Evolutionary conservation across 192 early-diverging fungal species (phyloP).

Genomic region (Coemansia sp.): DNA sequence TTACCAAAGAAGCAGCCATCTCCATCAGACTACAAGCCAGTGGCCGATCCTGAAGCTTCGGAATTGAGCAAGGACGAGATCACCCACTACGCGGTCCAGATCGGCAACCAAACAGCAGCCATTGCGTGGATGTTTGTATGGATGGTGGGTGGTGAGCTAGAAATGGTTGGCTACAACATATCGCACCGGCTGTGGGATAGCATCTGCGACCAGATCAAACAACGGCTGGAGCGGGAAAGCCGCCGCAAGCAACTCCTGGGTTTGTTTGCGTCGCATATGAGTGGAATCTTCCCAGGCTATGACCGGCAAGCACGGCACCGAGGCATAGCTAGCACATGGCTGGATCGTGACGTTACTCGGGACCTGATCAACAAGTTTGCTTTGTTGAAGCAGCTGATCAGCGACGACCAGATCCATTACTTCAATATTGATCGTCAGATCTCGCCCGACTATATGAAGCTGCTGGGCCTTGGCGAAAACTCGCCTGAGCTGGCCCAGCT

Average conservation of each 20-base stretch:
- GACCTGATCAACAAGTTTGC: constrained; percentile 55
- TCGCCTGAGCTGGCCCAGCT: constrained; percentile 29
- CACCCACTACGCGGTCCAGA: constrained; percentile 27
- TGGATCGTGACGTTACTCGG: constrained; percentile 49
- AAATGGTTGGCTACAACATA: constrained; percentile 55
- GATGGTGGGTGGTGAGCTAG: constrained; percentile 54
- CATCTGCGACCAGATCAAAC: constrained; percentile 48
- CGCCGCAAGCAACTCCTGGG: constrained; percentile 53
- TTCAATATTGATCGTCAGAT: constrained; percentile 48
- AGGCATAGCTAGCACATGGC: constrained; percentile 46
- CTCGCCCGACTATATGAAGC: constrained; percentile 29
- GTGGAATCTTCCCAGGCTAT: constrained; percentile 51
- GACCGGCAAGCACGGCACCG: constrained; percentile 45
- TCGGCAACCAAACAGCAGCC: constrained; percentile 13
- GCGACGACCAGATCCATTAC: constrained; percentile 52
- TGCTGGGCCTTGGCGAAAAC: constrained; percentile 28
- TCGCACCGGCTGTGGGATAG: constrained; percentile 43
- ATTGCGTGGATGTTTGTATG: constrained; percentile 47
- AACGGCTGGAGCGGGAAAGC: constrained; percentile 50
- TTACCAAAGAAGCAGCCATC: constrained; percentile 27
- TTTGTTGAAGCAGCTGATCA: constrained; percentile 33
- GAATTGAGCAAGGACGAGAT: constrained; percentile 33
- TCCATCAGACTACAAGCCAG: constrained; percentile 49
- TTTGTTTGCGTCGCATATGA: constrained; percentile 52
- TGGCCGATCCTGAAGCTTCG: constrained; percentile 42